Percentiles rank a stretch among this genome's conserved stretches.
Evolutionary conservation across 805 yeast species (phyloP).

Genomic region (Ogataea dorogensis): DNA sequence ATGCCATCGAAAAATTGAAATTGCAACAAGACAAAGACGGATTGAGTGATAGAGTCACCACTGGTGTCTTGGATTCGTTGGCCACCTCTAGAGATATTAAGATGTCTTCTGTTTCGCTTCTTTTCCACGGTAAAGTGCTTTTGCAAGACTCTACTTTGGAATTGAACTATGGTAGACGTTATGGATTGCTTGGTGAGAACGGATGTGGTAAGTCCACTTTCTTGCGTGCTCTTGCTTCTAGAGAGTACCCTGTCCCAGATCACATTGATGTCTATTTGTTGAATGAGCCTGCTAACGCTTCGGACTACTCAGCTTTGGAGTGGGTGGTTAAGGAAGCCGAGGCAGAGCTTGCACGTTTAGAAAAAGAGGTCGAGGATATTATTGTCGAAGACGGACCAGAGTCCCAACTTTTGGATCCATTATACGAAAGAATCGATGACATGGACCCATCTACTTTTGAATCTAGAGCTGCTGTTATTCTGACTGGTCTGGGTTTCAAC

Average conservation of each 20-base stretch:
- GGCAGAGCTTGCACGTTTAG: slow-evolving; percentile 83
- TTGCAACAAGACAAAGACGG: slow-evolving; percentile 94
- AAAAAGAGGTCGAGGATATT: slow-evolving; percentile 84
- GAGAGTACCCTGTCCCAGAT: slow-evolving; percentile 95
- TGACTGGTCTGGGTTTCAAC: slow-evolving; percentile 97
- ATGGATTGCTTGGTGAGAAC: slow-evolving; percentile 96
- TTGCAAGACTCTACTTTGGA: slow-evolving; percentile 90
- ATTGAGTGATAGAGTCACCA: slow-evolving; percentile 92
- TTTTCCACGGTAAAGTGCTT: slow-evolving; percentile 96
- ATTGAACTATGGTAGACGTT: slow-evolving; percentile 95
- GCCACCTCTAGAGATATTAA: slow-evolving; percentile 92
- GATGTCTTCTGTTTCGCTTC: slow-evolving; percentile 81
- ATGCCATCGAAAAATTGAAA: slow-evolving; percentile 81
- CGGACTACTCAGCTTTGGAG: slow-evolving; percentile 88
- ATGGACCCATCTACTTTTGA: slow-evolving; percentile 97
- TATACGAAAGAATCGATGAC: slow-evolving; percentile 93
- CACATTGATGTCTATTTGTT: slow-evolving; percentile 86
- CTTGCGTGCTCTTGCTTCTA: slow-evolving; percentile 87
- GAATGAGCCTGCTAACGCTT: slow-evolving; percentile 97
- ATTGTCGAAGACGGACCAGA: slow-evolving; percentile 95
- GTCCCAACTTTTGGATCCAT: slow-evolving; percentile 74
- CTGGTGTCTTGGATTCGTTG: slow-evolving; percentile 92
- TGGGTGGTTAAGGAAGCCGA: slow-evolving; percentile 98
- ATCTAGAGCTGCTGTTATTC: slow-evolving; percentile 90
- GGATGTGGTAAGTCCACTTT: slow-evolving; percentile 99